These are phyloP conservation scores for Russula sp. DNA, from an alignment of 768 basidiomycete genomes.

Conservation along the genomic window DNA sequence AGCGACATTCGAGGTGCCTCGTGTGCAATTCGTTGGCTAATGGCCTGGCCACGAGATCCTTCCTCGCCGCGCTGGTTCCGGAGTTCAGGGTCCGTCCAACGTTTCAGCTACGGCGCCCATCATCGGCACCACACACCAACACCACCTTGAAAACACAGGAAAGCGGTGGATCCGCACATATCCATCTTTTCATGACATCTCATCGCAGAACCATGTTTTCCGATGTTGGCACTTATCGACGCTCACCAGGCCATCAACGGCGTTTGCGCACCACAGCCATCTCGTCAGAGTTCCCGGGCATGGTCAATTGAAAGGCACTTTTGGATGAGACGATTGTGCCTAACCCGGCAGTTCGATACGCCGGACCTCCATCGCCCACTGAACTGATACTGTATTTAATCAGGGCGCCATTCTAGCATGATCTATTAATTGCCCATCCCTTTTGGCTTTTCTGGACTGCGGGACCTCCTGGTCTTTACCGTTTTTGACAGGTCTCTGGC, in stretches of 20 bases:
- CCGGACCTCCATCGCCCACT: neutral
- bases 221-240: neutral
- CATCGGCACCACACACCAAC: neutral
- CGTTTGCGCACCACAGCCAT: neutral
- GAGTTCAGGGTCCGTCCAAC: neutral
- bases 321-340: neutral
- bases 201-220: neutral
- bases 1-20: too few relatives aligned
- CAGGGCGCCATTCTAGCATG: neutral
- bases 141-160: neutral
- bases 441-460: neutral
- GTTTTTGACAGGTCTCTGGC: neutral
- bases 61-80: neutral
- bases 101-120: neutral
- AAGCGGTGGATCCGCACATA: neutral
- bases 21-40: neutral
- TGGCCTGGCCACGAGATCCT: too few relatives aligned
- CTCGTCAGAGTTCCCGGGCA: neutral
- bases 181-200: neutral
- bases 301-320: neutral
- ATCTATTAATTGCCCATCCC: neutral
- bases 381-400: neutral
- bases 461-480: neutral
- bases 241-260: neutral
- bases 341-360: constrained; percentile 5